Evolutionary conservation across 2,329 filamentous ascomycete genomes (phyloP).

Genomic region (Aureobasidium leucospermi): DNA sequence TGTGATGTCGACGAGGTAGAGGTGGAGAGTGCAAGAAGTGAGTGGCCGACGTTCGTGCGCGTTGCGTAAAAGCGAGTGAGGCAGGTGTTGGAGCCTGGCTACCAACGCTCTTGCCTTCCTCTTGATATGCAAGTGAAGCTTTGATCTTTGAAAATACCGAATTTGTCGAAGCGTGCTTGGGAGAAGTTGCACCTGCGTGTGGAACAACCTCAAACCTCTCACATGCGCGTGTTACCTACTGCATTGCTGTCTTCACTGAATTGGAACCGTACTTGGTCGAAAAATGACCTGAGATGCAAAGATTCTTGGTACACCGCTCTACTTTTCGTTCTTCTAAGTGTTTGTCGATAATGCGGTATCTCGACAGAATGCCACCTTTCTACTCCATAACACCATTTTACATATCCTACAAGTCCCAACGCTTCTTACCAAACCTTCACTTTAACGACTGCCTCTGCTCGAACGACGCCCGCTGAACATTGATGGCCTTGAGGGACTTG

Average conservation of each 20-base stretch:
- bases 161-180: too few species aligned
- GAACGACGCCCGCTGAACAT: conserved; percentile 4
- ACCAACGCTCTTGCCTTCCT: neutral
- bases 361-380: neutral
- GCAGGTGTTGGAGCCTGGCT: neutral
- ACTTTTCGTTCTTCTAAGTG: neutral
- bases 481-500: neutral
- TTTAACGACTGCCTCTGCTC: conserved; percentile 1
- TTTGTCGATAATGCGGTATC: neutral
- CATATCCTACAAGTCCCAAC: neutral
- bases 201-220: too few species aligned
- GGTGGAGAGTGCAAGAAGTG: neutral
- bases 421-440: neutral
- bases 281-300: neutral
- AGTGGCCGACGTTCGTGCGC: neutral
- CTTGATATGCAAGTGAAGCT: neutral
- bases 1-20: neutral
- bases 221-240: too few species aligned
- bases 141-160: too few species aligned
- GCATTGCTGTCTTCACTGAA: neutral
- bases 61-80: neutral
- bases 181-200: too few species aligned
- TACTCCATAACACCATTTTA: conserved; percentile 6
- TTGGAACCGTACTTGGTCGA: neutral
- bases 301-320: neutral